phyloP scores from a whole-genome alignment of 768 basidiomycete species.

The Tricholoma furcatifolium region DNA sequence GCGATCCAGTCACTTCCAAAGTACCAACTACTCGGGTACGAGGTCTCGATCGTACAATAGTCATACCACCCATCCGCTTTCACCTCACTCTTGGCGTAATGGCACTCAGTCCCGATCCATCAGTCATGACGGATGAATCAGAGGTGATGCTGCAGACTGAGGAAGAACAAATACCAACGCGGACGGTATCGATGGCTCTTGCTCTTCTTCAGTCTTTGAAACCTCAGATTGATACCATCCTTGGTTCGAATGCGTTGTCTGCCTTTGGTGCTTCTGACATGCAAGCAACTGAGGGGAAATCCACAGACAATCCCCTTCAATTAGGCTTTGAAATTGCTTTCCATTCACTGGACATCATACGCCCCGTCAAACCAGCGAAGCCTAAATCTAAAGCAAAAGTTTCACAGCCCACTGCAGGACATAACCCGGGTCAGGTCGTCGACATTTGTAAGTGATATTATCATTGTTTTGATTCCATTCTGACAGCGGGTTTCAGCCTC shows the following conservation, averaged over 20 bases:
- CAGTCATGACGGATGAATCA: too few relatives aligned
- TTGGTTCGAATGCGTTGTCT: slow-evolving; percentile 21
- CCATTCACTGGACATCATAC: slow-evolving; percentile 47
- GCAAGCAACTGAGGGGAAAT: neutral
- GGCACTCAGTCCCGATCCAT: slow-evolving; percentile 36
- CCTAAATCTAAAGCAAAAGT: neutral
- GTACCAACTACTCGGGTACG: slow-evolving; percentile 22
- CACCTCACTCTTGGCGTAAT: slow-evolving; percentile 79
- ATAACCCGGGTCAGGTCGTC: neutral
- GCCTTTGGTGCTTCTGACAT: neutral
- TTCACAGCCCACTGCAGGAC: neutral
- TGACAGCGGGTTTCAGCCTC: too few relatives aligned
- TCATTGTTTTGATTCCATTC: neutral
- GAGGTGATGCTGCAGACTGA: neutral
- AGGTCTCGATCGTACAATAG: slow-evolving; percentile 61
- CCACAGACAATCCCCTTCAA: neutral
- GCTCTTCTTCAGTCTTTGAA: slow-evolving; percentile 40
- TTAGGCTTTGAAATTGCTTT: slow-evolving; percentile 32
- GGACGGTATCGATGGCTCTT: slow-evolving; percentile 41
- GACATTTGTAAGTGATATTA: neutral
- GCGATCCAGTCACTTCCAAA: too few relatives aligned
- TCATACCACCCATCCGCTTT: slow-evolving; percentile 56
- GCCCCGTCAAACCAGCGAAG: slow-evolving; percentile 14
- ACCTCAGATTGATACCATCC: slow-evolving; percentile 40
- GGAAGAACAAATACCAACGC: slow-evolving; percentile 3